Evolutionary conservation across 2,329 filamentous ascomycete genomes (phyloP), one percentile per base, ranked within the genome.

Genomic region (Penicillium corylophilum): DNA sequence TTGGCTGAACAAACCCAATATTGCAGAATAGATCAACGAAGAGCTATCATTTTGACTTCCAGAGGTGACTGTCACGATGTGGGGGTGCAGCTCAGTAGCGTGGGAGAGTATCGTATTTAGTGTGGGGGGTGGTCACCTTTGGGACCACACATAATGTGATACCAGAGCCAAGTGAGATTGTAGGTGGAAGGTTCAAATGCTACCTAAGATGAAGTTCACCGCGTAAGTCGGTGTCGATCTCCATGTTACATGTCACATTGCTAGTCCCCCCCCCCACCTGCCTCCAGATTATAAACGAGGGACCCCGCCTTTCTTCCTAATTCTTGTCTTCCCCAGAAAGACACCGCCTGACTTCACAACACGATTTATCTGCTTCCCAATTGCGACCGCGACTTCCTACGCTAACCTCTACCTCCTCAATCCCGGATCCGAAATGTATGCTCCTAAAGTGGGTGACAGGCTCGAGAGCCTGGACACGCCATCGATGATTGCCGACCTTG

Each of bases 401-500:
- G 26, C 5, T 9, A 3, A 20, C n/a, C n/a, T 12, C 18, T 20
- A 18, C 16, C 4, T 20, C 35, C 16, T 4, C 8, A 10, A 38
- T 22, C 9, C n/a, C 20, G 8, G 29, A 33, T n/a, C 15, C 48
- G 56, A 24, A 15, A 70, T 68, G 69, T 77, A 78, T 60, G 43
- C 61, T 29, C 76, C 76, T 10, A 65, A 72, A 54, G 56, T 77
- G 41, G 77, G 78, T 48, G 74, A 78, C 54, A 52, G 53, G 12
- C 53, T 80, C 59, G 65, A 68, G 4, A 63, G 62, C 50, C 77
- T 82, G 39, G 80, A 82, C 60, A 82, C 80, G 0, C 80, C 79
- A 1, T 81, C 78, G 46, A 82, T 82, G 78, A 73, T 82, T 40
- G 79, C 81, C 41, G 75, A 82, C 46, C 72, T 82, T 9, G 73